phyloP scores from a whole-genome alignment of 2,329 filamentous ascomycete genomes.

The Fusarium nanum region DNA sequence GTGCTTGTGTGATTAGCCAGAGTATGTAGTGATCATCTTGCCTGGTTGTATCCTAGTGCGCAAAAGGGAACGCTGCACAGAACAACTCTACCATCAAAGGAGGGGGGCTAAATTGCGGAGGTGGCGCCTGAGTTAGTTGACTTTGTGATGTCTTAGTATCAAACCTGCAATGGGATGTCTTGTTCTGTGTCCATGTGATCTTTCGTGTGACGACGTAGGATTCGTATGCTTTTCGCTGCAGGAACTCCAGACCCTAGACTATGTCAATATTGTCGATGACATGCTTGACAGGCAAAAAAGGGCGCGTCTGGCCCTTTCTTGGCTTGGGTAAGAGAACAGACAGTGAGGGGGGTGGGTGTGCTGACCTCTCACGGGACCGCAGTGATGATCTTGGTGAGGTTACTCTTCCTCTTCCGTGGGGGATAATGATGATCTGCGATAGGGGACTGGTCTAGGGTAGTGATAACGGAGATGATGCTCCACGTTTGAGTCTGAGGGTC shows the following conservation, averaged over 20 bases:
- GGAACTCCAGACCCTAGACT: slow-evolving; percentile 37
- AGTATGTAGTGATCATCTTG: slow-evolving; percentile 10
- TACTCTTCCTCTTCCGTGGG: slow-evolving; percentile 15
- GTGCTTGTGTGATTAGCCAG: slow-evolving; percentile 14
- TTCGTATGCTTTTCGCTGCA: slow-evolving; percentile 29
- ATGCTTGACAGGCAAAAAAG: slow-evolving; percentile 25
- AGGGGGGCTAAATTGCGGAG: slow-evolving; percentile 27
- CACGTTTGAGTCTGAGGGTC: background rate
- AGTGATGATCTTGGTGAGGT: slow-evolving; percentile 27
- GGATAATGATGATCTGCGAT: slow-evolving; percentile 13
- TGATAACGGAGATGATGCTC: slow-evolving; percentile 17
- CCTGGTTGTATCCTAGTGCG: slow-evolving; percentile 23
- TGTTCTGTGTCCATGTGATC: slow-evolving; percentile 31
- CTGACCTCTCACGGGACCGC: slow-evolving; percentile 37
- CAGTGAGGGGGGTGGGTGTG: slow-evolving; percentile 25
- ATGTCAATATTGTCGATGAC: slow-evolving; percentile 19
- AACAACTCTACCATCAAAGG: slow-evolving; percentile 20
- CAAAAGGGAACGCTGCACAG: slow-evolving; percentile 28
- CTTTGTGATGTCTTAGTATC: slow-evolving; percentile 2
- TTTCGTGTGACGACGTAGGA: slow-evolving; percentile 24
- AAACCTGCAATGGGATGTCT: slow-evolving; percentile 16
- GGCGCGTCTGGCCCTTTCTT: slow-evolving; percentile 28
- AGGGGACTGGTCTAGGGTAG: slow-evolving; percentile 26
- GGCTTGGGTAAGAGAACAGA: background rate
- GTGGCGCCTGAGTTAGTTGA: slow-evolving; percentile 34